Evolutionary conservation across 768 basidiomycete species (phyloP).

Genomic region (Boletus subparvulus): DNA sequence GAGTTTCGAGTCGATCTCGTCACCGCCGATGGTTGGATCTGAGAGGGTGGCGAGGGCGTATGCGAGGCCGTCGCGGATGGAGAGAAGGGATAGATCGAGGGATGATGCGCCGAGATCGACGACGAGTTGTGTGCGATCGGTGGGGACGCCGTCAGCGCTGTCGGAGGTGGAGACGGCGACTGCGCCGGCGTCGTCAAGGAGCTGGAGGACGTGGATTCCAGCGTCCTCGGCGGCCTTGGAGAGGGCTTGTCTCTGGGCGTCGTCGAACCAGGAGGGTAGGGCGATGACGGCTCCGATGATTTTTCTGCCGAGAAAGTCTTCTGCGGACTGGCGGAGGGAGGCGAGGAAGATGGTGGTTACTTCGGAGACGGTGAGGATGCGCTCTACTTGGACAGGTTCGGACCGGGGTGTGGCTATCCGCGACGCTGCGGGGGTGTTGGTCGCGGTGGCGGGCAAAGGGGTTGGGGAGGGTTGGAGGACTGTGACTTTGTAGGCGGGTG

Average conservation of each 20-base stretch:
- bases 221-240: conserved; percentile 74
- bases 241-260: conserved; percentile 67
- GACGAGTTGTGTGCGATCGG: conserved; percentile 75
- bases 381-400: conserved; percentile 63
- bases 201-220: conserved; percentile 80
- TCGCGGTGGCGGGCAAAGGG: conserved; percentile 55
- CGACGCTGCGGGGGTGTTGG: conserved; percentile 65
- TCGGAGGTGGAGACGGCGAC: conserved; percentile 56
- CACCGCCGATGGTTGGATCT: conserved; percentile 53
- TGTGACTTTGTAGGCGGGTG: conserved; percentile 81
- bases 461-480: conserved; percentile 76
- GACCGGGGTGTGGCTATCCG: conserved; percentile 69
- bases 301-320: conserved; percentile 84
- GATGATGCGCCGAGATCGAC: conserved; percentile 82
- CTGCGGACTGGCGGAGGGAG: conserved; percentile 82
- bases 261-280: conserved; percentile 73
- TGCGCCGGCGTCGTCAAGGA: conserved; percentile 86
- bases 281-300: conserved; percentile 82
- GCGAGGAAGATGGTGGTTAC: conserved; percentile 82
- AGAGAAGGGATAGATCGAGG: conserved; percentile 65
- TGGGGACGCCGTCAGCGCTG: conserved; percentile 37
- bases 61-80: conserved; percentile 72
- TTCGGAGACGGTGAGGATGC: conserved; percentile 80
- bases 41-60: conserved; percentile 57
- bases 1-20: conserved; percentile 76